Evolutionary conservation across 1,284 basidiomycete genomes (phyloP).

Genomic region (Pyrrhoderma noxium): DNA sequence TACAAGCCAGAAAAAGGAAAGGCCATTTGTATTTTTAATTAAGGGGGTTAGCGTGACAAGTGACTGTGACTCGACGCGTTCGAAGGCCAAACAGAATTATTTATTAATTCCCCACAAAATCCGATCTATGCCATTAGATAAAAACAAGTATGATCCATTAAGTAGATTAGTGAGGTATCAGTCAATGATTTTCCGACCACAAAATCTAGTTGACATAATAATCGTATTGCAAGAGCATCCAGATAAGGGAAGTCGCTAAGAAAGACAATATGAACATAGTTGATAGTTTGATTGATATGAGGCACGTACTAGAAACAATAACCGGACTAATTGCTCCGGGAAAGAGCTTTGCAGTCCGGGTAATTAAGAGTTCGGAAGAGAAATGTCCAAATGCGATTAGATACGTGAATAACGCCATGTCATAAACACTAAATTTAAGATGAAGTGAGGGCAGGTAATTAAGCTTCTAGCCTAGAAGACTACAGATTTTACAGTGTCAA

Average conservation of each 20-base stretch:
- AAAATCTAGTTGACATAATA: slow-evolving; percentile 52
- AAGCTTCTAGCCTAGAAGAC: slow-evolving; percentile 10
- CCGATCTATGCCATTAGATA: too few species aligned
- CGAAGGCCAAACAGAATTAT: too few species aligned
- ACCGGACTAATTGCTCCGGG: slow-evolving; percentile 69
- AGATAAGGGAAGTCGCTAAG: slow-evolving; percentile 48
- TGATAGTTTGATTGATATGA: background rate
- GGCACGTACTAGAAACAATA: background rate
- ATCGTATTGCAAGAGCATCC: slow-evolving; percentile 77
- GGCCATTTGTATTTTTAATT: too few species aligned
- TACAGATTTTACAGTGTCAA: background rate
- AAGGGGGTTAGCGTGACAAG: too few species aligned
- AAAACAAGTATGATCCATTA: too few species aligned
- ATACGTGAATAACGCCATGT: slow-evolving; percentile 83
- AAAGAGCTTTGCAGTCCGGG: slow-evolving; percentile 65
- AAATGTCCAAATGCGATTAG: slow-evolving; percentile 89
- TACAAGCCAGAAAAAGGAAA: too few species aligned
- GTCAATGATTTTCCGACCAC: too few species aligned
- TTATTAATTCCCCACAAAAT: too few species aligned
- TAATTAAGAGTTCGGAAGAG: slow-evolving; percentile 78
- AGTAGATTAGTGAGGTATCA: too few species aligned
- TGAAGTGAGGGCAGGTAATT: background rate
- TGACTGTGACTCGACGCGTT: too few species aligned
- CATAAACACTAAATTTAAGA: slow-evolving; percentile 62
- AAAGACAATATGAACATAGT: background rate